Evolutionary conservation across 352 stramenopile species (phyloP).

Genomic region (Globisporangium recalcitrans): DNA sequence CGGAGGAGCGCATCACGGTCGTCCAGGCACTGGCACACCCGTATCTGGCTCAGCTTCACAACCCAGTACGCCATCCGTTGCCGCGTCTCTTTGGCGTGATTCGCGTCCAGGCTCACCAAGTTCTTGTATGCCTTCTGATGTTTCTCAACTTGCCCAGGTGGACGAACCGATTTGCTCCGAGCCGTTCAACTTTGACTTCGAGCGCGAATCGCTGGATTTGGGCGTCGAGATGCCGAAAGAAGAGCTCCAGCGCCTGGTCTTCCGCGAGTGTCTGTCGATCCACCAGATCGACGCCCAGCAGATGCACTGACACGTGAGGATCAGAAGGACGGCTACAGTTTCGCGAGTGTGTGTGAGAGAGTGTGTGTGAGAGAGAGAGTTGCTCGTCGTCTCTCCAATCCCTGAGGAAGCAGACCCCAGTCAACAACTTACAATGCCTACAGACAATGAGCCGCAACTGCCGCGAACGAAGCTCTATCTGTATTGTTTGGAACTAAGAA

Average conservation of each 20-base stretch:
- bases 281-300: constrained; percentile 64
- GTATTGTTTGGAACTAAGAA: too few relatives aligned
- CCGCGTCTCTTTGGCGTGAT: too few relatives aligned
- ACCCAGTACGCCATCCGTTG: constrained; percentile 46
- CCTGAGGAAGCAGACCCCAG: too few relatives aligned
- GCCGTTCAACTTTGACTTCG: constrained; percentile 85
- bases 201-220: constrained; percentile 74
- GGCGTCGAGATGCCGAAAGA: constrained; percentile 84
- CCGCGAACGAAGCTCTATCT: too few relatives aligned
- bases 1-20: constrained; percentile 90
- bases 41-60: constrained; percentile 89
- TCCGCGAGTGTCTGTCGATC: constrained; percentile 71
- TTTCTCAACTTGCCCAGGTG: constrained; percentile 28
- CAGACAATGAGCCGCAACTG: too few relatives aligned
- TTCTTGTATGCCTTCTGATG: background rate
- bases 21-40: constrained; percentile 87
- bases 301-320: constrained; percentile 33
- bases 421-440: too few relatives aligned
- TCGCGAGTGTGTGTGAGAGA: too few relatives aligned
- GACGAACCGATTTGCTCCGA: constrained; percentile 83
- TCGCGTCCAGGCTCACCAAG: too few relatives aligned
- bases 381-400: background rate
- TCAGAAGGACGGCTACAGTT: background rate
- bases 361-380: background rate
- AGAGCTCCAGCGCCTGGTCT: constrained; percentile 77